These are phyloP conservation scores for Cercospora citrullina DNA, from an alignment of 2,329 filamentous ascomycete genomes.

Conservation along the genomic window DNA sequence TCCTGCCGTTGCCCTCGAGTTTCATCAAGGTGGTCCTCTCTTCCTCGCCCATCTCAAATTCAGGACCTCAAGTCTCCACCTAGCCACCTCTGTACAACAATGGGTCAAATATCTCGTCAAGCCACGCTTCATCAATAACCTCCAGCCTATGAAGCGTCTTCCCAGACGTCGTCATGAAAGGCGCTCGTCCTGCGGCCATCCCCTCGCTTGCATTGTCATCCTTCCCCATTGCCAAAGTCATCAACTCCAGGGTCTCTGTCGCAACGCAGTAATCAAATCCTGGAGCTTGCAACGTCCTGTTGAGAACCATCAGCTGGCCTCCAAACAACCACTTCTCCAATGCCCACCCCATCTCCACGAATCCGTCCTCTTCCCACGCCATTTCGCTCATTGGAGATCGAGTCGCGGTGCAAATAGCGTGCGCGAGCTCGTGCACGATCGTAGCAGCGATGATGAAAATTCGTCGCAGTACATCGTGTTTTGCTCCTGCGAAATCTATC, in stretches of 20 bases:
- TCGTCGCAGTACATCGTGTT: neutral
- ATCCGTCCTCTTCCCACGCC: conserved; percentile 9
- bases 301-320: neutral
- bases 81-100: neutral
- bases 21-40: too few species aligned
- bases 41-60: too few species aligned
- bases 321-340: conserved; percentile 10
- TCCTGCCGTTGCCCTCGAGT: neutral
- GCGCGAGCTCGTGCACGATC: conserved; percentile 14
- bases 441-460: conserved; percentile 6
- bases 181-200: neutral
- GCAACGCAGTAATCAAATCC: neutral
- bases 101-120: neutral
- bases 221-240: neutral
- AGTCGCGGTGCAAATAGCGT: neutral
- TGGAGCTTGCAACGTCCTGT: neutral
- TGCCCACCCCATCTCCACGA: conserved; percentile 13
- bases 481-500: neutral
- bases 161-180: neutral
- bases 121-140: neutral
- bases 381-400: neutral
- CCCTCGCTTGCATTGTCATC: neutral
- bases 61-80: too few species aligned
- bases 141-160: neutral
- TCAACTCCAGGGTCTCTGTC: neutral